Percentiles rank a stretch among this genome's conserved stretches.
These are phyloP conservation scores for Komagataella mondaviorum DNA, from an alignment of 805 yeast species.

Conservation along the genomic window DNA sequence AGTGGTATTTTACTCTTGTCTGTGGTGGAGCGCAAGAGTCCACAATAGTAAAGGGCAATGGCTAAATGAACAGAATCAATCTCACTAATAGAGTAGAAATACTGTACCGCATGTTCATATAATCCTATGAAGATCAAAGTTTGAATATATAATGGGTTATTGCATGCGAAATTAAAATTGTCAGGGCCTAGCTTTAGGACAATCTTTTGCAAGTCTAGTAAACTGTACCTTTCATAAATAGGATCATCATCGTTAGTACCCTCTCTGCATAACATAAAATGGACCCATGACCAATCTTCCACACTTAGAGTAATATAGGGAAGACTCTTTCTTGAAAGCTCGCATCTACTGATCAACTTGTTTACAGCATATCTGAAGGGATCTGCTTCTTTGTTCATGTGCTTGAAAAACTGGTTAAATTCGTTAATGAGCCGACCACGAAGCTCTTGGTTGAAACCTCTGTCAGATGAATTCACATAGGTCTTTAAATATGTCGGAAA, in stretches of 20 bases:
- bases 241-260: slow-evolving; percentile 31
- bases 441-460: slow-evolving; percentile 49
- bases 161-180: slow-evolving; percentile 51
- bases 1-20: background rate
- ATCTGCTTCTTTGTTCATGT: slow-evolving; percentile 52
- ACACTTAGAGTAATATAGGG: slow-evolving; percentile 59
- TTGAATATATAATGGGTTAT: slow-evolving; percentile 62
- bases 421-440: slow-evolving; percentile 63
- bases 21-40: slow-evolving; percentile 40
- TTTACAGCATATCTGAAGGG: slow-evolving; percentile 86
- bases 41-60: slow-evolving; percentile 64
- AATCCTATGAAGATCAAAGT: slow-evolving; percentile 64
- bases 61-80: slow-evolving; percentile 86
- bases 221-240: slow-evolving; percentile 56
- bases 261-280: slow-evolving; percentile 66
- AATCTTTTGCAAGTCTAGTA: slow-evolving; percentile 61
- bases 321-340: slow-evolving; percentile 49
- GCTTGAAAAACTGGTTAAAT: slow-evolving; percentile 72
- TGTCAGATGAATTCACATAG: slow-evolving; percentile 42
- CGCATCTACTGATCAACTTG: slow-evolving; percentile 87
- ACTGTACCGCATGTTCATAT: slow-evolving; percentile 67
- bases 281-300: slow-evolving; percentile 97
- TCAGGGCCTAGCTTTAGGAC: slow-evolving; percentile 61
- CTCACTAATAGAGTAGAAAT: slow-evolving; percentile 49
- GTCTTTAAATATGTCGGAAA: slow-evolving; percentile 72